A percentile compares a stretch with the other conserved stretches of the same genome.
These are phyloP conservation scores for Aspergillus avenaceus DNA, from an alignment of 495 filamentous ascomycete genomes.

Conservation along the genomic window DNA sequence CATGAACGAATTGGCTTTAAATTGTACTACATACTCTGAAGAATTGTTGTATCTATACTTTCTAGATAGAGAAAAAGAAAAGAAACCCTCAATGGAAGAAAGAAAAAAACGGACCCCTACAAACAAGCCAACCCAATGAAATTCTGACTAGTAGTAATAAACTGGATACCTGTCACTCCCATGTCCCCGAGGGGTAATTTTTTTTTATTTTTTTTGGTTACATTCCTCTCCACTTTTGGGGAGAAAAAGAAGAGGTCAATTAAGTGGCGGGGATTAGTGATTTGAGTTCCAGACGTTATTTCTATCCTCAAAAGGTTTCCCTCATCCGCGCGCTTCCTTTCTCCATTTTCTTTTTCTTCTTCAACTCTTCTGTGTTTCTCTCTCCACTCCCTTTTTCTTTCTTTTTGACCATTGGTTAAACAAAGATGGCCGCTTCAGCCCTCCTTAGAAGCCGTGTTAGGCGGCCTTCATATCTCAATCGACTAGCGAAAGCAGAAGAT, in stretches of 20 bases:
- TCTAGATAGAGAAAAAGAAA: too few relatives aligned
- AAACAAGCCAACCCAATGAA: not conserved
- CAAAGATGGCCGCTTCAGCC: constrained; percentile 59
- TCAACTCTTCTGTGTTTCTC: constrained; percentile 8
- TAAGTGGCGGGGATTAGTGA: constrained; percentile 11
- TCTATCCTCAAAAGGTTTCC: constrained; percentile 17
- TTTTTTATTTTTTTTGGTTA: too few relatives aligned
- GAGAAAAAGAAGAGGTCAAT: not conserved
- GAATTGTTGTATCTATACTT: not conserved
- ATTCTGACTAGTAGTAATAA: not conserved
- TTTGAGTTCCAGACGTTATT: constrained; percentile 14
- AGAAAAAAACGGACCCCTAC: not conserved
- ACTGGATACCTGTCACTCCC: not conserved
- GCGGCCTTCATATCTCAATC: constrained; percentile 73
- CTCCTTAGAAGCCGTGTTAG: constrained; percentile 70
- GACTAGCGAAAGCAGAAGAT: constrained; percentile 75
- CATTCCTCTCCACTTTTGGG: constrained; percentile 1
- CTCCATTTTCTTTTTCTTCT: constrained; percentile 12
- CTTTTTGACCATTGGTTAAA: constrained; percentile 1
- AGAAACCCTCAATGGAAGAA: too few relatives aligned
- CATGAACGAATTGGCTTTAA: too few relatives aligned
- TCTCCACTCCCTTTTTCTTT: constrained; percentile 4
- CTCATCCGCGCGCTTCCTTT: constrained; percentile 10
- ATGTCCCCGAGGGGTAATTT: not conserved
- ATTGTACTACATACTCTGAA: too few relatives aligned